A percentile compares a stretch with the other conserved stretches of the same genome.
Evolutionary conservation across 2,329 filamentous ascomycete genomes (phyloP).

Genomic region (Allantophomopsis cytisporea): DNA sequence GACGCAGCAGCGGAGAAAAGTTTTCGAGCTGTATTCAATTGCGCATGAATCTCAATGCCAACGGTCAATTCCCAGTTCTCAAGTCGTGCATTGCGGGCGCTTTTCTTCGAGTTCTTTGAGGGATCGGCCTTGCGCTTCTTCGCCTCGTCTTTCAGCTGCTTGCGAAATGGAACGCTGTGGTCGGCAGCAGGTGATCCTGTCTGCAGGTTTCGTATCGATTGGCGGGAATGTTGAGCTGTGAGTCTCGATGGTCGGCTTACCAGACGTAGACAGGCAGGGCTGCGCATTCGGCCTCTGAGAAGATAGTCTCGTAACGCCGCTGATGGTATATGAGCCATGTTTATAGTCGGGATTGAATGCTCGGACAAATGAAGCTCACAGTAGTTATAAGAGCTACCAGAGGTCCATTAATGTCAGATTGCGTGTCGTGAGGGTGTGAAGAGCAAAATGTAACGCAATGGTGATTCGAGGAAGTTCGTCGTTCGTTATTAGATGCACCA

Average conservation of each 20-base stretch:
- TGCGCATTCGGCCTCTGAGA: constrained; percentile 12
- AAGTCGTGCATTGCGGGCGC: constrained; percentile 31
- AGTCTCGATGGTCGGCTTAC: constrained; percentile 2
- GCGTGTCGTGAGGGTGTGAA: too few species aligned
- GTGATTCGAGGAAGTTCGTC: too few species aligned
- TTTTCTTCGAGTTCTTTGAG: constrained; percentile 16
- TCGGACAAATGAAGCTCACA: too few species aligned
- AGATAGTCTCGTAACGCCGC: constrained; percentile 16
- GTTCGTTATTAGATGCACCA: too few species aligned
- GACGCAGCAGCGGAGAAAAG: constrained; percentile 69
- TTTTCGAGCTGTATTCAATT: constrained; percentile 79
- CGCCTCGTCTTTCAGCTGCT: constrained; percentile 58
- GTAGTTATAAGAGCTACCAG: too few species aligned
- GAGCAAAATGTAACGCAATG: too few species aligned
- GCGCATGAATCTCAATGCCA: constrained; percentile 93
- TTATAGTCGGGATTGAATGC: too few species aligned
- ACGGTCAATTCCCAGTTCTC: constrained; percentile 80
- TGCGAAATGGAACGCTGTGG: constrained; percentile 41
- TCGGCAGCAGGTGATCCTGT: constrained; percentile 3
- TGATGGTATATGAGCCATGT: constrained; percentile 14
- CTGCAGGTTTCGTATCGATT: constrained; percentile 1
- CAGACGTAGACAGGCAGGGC: constrained; percentile 12
- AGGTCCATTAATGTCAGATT: too few species aligned
- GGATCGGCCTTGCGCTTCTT: constrained; percentile 29
- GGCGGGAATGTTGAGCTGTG: constrained; percentile 5